Evolutionary conservation across 441 rosid genomes (phyloP), one percentile per base, ranked within the genome.

Genomic region (Euphorbia neoarborescens): DNA sequence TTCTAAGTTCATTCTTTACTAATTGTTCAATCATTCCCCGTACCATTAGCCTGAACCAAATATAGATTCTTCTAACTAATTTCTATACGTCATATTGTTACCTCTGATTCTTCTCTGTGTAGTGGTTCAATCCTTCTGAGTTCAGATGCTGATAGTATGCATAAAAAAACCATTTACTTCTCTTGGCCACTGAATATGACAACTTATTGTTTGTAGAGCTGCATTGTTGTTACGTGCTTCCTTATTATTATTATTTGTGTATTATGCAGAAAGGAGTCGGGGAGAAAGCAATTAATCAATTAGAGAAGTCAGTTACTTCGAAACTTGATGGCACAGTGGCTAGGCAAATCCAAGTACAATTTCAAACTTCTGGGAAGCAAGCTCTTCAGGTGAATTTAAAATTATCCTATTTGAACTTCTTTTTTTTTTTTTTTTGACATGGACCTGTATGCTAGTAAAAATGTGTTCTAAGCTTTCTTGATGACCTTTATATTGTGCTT

Each of bases 311-410:
- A 0, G 88, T 88, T 32, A 73, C 79, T 75, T 84, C 89, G 34
- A 90, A 88, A 71, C 81, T 90, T 70, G 96, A 90, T 80, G 85
- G 81, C 62, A 77, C 87, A 10, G 77, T 88, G 37, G 85, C 88
- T 66, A 81, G 91, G 81, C 96, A 88, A 80, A 90, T 88, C 66
- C 96, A 90, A 73, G 73, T 83, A 53, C 96, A 88, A 76, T 87
- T 90, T 76, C 96, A 88, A 76, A 87, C 91, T 75, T 85, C 87
- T 73, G 93, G 93, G 66, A 90, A 87, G 82, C 96, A 86, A 81
- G 89, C 85, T 51, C 89, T 90, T 73, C 96, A 90, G 93, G 96
- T 87, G 19, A 75, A 66, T 51, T 66, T 72, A 61, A 5, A 62
- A 57, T 69, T 74, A 32, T 17, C 68, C 27, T 24, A 25, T 56